Percentiles rank a stretch among this genome's conserved stretches.
These are phyloP conservation scores for Fraxinus sp. DNA, from an alignment of 305 asterid species.

Conservation along the genomic window DNA sequence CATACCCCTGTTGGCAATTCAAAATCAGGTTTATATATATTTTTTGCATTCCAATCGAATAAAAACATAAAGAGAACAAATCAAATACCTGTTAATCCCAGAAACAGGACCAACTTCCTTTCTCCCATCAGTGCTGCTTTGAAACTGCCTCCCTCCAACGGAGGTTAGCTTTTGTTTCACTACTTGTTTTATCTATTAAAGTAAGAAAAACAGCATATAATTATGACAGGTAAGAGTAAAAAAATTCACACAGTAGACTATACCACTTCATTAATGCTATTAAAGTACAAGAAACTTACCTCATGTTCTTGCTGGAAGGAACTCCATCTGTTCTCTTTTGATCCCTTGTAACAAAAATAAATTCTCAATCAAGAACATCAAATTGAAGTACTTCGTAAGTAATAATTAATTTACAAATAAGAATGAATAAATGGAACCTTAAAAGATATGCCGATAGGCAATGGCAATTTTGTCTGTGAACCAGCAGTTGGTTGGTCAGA, in stretches of 20 bases:
- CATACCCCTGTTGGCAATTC: conserved; percentile 3
- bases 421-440: conserved; percentile 50
- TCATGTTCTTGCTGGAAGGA: not conserved
- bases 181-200: not conserved
- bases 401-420: conserved; percentile 4
- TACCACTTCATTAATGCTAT: not conserved
- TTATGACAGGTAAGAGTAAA: not conserved
- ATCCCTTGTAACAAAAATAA: conserved; percentile 21
- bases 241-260: not conserved
- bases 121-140: not conserved
- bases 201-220: not conserved
- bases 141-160: not conserved
- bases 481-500: conserved; percentile 44
- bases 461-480: conserved; percentile 35
- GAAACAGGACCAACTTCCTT: not conserved
- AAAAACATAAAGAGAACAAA: not conserved
- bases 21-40: not conserved
- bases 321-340: not conserved
- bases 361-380: conserved; percentile 20
- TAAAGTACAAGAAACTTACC: not conserved
- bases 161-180: not conserved
- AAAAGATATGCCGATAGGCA: conserved; percentile 31
- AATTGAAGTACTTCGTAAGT: not conserved
- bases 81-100: conserved; percentile 1
- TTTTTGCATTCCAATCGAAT: not conserved